Conservation (phyloP, 352 stramenopile genomes). For the Phytophthora colocasiae region DNA sequence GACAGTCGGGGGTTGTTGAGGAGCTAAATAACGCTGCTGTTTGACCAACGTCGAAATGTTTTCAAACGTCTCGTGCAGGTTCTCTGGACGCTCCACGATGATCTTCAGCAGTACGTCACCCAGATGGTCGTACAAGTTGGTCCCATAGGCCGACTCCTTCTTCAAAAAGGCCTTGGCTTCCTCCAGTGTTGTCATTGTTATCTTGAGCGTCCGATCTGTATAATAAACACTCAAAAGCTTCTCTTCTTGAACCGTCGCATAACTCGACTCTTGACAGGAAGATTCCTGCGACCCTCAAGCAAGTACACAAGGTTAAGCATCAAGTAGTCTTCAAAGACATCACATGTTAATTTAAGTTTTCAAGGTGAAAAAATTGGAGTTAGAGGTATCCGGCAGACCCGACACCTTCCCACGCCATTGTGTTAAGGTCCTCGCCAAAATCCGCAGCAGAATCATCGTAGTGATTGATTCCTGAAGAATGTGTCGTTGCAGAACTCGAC, state of each 20-base stretch:
- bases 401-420: constrained; percentile 80
- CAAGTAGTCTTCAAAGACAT: not conserved
- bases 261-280: constrained; percentile 27
- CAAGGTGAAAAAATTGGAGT: constrained; percentile 27
- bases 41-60: constrained; percentile 87
- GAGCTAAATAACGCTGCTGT: constrained; percentile 68
- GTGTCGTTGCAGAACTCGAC: constrained; percentile 38
- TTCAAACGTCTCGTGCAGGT: constrained; percentile 89
- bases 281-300: constrained; percentile 24
- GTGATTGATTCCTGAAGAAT: constrained; percentile 52
- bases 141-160: constrained; percentile 74
- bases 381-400: constrained; percentile 71
- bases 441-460: constrained; percentile 62
- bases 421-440: constrained; percentile 62
- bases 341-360: constrained; percentile 25
- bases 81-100: constrained; percentile 84
- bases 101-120: constrained; percentile 89
- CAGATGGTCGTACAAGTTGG: constrained; percentile 88
- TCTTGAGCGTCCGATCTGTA: constrained; percentile 1
- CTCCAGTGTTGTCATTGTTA: constrained; percentile 77
- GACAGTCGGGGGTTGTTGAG: constrained; percentile 38
- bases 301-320: too few species aligned
- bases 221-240: constrained; percentile 11
- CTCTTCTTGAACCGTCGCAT: constrained; percentile 30
- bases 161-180: constrained; percentile 91